Conservation (phyloP, 805 yeast genomes). For the Wickerhamiella cacticola region DNA sequence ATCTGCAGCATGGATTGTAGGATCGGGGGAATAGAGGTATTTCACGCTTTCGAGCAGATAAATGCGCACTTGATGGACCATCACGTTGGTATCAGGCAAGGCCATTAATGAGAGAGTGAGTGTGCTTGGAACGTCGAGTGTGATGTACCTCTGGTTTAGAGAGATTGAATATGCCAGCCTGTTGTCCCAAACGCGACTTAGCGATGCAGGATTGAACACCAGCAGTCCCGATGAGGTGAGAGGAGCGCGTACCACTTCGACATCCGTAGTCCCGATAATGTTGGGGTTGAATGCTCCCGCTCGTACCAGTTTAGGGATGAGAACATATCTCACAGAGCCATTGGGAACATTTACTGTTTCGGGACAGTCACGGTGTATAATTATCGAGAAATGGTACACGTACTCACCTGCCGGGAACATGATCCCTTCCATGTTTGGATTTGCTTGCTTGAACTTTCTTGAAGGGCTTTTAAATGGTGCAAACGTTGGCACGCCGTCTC, state of each 20-base stretch:
- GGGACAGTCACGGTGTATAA: constrained; percentile 64
- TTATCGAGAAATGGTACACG: constrained; percentile 70
- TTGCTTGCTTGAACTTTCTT: constrained; percentile 19
- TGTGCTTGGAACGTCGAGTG: constrained; percentile 65
- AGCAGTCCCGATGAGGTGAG: constrained; percentile 65
- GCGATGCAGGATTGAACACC: constrained; percentile 61
- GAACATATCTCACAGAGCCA: constrained; percentile 52
- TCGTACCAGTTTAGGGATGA: constrained; percentile 52
- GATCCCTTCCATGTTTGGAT: constrained; percentile 21
- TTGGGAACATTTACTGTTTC: constrained; percentile 60
- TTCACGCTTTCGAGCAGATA: constrained; percentile 21
- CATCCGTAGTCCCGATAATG: constrained; percentile 44
- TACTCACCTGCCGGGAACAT: constrained; percentile 67
- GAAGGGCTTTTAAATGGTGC: constrained; percentile 18
- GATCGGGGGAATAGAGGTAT: constrained; percentile 23
- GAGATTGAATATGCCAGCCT: constrained; percentile 66
- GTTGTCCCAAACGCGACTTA: constrained; percentile 77
- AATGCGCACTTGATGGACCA: constrained; percentile 44
- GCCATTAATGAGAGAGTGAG: constrained; percentile 63
- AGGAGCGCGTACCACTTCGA: constrained; percentile 58
- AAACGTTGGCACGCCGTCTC: constrained; percentile 19
- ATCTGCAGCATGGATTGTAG: constrained; percentile 21
- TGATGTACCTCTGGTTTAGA: constrained; percentile 62
- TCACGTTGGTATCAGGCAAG: constrained; percentile 47
- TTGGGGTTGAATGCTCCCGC: constrained; percentile 67